Evolutionary conservation across 2,329 filamentous ascomycete species (phyloP).

Genomic region (Epichloe sylvatica): DNA sequence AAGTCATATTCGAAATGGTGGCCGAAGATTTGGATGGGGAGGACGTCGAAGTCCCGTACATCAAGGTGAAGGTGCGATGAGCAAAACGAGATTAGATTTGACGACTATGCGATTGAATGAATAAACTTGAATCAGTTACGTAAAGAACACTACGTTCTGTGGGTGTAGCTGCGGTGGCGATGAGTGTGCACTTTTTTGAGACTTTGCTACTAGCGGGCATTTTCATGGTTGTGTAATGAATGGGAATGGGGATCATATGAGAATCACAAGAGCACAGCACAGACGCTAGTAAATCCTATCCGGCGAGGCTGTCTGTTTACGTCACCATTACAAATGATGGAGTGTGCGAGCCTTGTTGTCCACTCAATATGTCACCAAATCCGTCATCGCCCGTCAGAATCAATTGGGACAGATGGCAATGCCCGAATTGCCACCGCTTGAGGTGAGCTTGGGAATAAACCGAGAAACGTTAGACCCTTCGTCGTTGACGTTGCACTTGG

Average conservation of each 20-base stretch:
- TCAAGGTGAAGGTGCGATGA: slow-evolving; percentile 62
- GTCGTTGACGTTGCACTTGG: no score
- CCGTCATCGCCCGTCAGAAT: not conserved
- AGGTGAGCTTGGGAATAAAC: no score
- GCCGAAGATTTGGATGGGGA: slow-evolving; percentile 79
- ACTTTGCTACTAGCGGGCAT: not conserved
- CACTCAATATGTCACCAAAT: no score
- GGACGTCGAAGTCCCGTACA: slow-evolving; percentile 93
- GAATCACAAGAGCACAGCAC: not conserved
- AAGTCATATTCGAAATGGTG: slow-evolving; percentile 92
- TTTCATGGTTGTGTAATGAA: no score
- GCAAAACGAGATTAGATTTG: slow-evolving; percentile 6
- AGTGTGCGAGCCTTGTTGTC: not conserved
- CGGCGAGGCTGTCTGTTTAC: slow-evolving; percentile 12
- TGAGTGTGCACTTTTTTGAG: not conserved
- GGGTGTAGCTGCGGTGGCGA: not conserved
- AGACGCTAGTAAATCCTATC: not conserved
- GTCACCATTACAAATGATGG: slow-evolving; percentile 20
- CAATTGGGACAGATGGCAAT: no score
- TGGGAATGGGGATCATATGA: not conserved
- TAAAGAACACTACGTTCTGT: not conserved
- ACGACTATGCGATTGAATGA: not conserved
- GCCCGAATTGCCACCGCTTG: no score
- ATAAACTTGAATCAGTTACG: not conserved
- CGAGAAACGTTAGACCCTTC: no score